Base-by-base conservation (phyloP, 495 filamentous ascomycete species). In the Podospora appendiculata region DNA sequence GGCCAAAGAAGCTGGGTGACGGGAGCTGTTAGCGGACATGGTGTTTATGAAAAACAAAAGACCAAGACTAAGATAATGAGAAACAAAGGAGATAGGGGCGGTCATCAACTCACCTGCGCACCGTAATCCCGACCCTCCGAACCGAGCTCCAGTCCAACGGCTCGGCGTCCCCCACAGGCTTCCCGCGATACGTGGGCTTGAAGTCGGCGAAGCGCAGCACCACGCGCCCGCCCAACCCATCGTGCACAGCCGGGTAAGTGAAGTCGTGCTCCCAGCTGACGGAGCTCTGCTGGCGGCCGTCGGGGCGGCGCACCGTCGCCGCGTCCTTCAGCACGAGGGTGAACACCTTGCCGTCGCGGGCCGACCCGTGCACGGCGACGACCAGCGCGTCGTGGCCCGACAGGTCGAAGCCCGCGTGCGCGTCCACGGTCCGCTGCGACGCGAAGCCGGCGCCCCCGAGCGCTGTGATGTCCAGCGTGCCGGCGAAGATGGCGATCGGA, bases 401-500 rank as follows among this genome's bases (percentile, higher is more conserved):
- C 8, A 88, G 61, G 57, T 88, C 72, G 80, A 83, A 86, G 4
- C 42, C 59, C 51, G 0, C 67, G 61, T 12, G 41, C n/a, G 7
- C 9, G 12, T 73, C 71, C n/a, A 71, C 70, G 10, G 88, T 88
- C 25, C 85, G 79, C 57, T 91, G 87, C 0, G 79, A 84, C 1
- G 89, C 88, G 61, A 94, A 95, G 5, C 89, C 90, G 1, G 90
- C 88, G 9, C 87, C 87, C 11, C 87, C 87, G 0, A 94, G 80
- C 0, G 83, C 81, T n/a, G 70, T 74, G 44, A 84, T 86, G 64
- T 91, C 87, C 6, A 94, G 79, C 14, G 69, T 68, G 9, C 89
- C 90, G 42, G 77, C 64, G 66, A 95, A 92, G 0, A 74, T 77
- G 17, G 54, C 59, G 11, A n/a, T 32, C 6, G 34, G 13, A 3